Percentiles rank a stretch among this genome's conserved stretches.
Conservation (phyloP, 345 rosid species). For the Citrus unshiu region DNA sequence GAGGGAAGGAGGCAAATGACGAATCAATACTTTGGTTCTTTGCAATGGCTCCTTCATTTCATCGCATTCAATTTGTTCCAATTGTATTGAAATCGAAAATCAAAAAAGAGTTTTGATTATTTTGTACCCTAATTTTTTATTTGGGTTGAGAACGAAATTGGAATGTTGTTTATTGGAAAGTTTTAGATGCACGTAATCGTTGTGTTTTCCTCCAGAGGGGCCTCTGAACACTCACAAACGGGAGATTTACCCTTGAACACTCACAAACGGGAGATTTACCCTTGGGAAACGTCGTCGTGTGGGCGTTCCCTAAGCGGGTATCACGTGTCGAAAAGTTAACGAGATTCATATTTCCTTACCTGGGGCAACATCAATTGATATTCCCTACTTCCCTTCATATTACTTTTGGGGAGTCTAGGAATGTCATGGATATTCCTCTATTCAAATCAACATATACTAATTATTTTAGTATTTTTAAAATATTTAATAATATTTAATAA, state of each 20-base stretch:
- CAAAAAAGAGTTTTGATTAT: background rate
- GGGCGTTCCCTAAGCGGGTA: no score
- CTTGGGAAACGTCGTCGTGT: background rate
- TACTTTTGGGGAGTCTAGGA: no score
- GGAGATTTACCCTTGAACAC: background rate
- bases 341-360: no score
- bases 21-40: constrained; percentile 63
- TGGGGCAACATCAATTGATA: no score
- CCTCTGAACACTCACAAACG: background rate
- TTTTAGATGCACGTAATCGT: background rate
- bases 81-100: background rate
- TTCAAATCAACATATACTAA: no score
- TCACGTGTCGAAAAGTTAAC: no score
- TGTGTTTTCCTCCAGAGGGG: background rate
- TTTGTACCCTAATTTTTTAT: background rate
- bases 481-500: no score
- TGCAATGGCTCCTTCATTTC: constrained; percentile 41
- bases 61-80: background rate
- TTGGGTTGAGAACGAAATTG: background rate
- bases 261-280: background rate
- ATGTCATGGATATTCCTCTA: no score
- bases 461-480: no score
- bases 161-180: background rate
- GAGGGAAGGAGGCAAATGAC: constrained; percentile 73
- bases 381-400: no score